Evolutionary conservation across 768 basidiomycete genomes (phyloP), one percentile per base, ranked within the genome.

Genomic region (Naganishia onofrii): DNA sequence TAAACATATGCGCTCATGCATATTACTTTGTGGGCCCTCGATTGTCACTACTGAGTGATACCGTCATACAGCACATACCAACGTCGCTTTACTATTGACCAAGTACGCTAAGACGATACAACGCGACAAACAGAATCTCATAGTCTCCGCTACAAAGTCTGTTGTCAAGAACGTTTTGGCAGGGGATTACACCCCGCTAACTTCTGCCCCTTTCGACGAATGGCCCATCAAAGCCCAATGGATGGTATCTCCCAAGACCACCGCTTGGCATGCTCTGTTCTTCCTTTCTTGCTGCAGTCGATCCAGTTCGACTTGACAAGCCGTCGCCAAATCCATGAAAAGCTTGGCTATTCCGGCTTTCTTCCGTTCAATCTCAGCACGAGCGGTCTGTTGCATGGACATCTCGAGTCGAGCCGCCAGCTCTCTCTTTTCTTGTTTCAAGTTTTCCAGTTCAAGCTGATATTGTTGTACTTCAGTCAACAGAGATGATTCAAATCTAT

Each of bases 251-350:
- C 42, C 23, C 23, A 63, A 63, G 7, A 10, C 26, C 36, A 8
- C 60, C 15, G 26, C 28, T 44, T 28, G 36, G 6, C 60, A 8
- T 23, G 9, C 23, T 28, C 60, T 46, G 13, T 63, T 26, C 15
- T 38, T 42, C 26, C 38, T 46, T 23, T 63, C 60, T 29, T 42
- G 60, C 15, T 63, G n/a, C 26, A 63, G 21, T n/a, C 28, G 60
- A n/a, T n/a, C 60, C 38, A 42, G 29, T 42, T 63, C 60, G 0
- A 29, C 42, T 9, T 44, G 38, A 63, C 60, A 63, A 44, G 60
- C 60, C 23, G 21, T 15, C 2, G 32, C 26, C 38, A 63, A 1
- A 13, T 63, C 60, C 60, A 6, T 44, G n/a, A 36, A 63, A 5
- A 42, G 31, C 9, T 44, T 63, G 10, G 60, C 42, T 26, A 19